phyloP scores from a whole-genome alignment of 1,139 yeast genomes.

The Suhomyces yuchorum region DNA sequence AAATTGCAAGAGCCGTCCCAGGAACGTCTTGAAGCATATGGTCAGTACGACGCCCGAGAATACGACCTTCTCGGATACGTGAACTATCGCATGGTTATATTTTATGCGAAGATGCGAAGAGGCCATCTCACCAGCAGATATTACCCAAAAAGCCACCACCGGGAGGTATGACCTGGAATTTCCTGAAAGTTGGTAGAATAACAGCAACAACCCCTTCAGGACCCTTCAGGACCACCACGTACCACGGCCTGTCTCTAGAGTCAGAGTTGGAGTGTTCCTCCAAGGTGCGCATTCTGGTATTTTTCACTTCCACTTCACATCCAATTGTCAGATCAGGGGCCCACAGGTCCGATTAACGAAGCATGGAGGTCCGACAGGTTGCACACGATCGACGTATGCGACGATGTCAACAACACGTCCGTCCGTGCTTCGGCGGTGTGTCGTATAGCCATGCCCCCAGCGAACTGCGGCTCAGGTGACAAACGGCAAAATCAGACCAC shows the following conservation, averaged over 20 bases:
- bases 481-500: slow-evolving; percentile 8
- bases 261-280: no score
- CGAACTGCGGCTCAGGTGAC: slow-evolving; percentile 7
- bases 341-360: background rate
- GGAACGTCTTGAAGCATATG: no score
- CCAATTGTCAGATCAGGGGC: background rate
- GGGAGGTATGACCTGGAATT: no score
- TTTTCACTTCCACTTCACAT: no score
- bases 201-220: no score
- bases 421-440: background rate
- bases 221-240: no score
- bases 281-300: no score
- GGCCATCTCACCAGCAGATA: no score
- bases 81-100: background rate
- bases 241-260: no score
- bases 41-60: background rate
- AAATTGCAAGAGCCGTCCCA: no score
- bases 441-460: background rate
- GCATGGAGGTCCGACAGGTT: background rate
- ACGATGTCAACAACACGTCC: background rate
- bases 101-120: background rate
- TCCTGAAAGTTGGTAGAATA: no score
- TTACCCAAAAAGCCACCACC: no score
- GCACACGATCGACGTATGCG: background rate
- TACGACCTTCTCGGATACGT: background rate